These are phyloP conservation scores for Pugionium cornutum DNA, from an alignment of 345 rosid genomes.

Conservation along the genomic window DNA sequence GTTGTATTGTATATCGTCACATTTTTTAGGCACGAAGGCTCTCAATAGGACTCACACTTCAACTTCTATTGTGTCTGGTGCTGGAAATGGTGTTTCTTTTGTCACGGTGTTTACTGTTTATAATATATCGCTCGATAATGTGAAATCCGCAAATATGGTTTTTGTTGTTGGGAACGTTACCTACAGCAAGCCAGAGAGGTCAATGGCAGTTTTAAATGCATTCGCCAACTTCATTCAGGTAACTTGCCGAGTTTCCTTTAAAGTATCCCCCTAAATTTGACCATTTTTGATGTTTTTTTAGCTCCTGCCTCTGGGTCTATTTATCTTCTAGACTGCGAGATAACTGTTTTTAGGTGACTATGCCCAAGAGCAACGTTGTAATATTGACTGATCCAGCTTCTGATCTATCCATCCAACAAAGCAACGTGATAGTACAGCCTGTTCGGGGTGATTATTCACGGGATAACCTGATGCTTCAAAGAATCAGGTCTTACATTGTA, in stretches of 20 bases:
- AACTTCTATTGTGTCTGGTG: constrained; percentile 35
- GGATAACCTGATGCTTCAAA: constrained; percentile 92
- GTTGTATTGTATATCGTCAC: constrained; percentile 4
- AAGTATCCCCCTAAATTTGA: not conserved
- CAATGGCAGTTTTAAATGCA: constrained; percentile 68
- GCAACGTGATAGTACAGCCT: constrained; percentile 61
- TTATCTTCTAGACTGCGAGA: not conserved
- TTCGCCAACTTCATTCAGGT: constrained; percentile 81
- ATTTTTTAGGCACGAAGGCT: constrained; percentile 64
- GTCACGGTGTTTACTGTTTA: constrained; percentile 79
- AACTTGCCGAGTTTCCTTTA: constrained; percentile 1
- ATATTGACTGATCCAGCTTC: constrained; percentile 89
- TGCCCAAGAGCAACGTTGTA: constrained; percentile 71
- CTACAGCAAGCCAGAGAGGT: constrained; percentile 64
- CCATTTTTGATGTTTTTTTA: not conserved
- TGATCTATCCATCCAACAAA: constrained; percentile 53
- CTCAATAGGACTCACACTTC: constrained; percentile 57
- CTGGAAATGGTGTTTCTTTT: constrained; percentile 52
- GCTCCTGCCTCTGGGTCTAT: constrained; percentile 1
- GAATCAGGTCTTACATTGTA: constrained; percentile 99
- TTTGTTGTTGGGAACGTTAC: constrained; percentile 76
- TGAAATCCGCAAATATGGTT: constrained; percentile 50
- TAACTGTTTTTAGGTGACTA: constrained; percentile 53
- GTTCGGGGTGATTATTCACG: constrained; percentile 80
- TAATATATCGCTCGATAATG: constrained; percentile 46